These are phyloP conservation scores for Zygotorulaspora chibaensis DNA, from an alignment of 805 yeast species.

Conservation along the genomic window DNA sequence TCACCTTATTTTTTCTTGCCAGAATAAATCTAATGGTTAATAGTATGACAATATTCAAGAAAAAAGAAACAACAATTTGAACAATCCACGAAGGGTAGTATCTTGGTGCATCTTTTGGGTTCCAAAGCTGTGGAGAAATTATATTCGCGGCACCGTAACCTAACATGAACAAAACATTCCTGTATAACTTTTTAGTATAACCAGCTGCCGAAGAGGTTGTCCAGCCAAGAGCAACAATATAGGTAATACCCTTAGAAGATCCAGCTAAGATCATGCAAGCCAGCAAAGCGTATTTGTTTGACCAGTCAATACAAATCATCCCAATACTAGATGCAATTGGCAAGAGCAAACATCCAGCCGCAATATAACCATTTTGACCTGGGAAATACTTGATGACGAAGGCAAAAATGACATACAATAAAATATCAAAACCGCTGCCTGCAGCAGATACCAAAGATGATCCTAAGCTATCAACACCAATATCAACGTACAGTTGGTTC, in stretches of 20 bases:
- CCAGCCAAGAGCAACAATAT: conserved; percentile 38
- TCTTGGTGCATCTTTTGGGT: conserved; percentile 42
- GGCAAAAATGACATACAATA: conserved; percentile 39
- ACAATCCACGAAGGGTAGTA: conserved; percentile 48
- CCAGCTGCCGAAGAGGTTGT: conserved; percentile 39
- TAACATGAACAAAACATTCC: conserved; percentile 43
- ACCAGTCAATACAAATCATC: conserved; percentile 43
- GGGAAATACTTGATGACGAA: conserved; percentile 31
- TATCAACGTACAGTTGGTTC: conserved; percentile 42
- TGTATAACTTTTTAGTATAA: conserved; percentile 47
- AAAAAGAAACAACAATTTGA: conserved; percentile 48
- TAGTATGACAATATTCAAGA: conserved; percentile 42
- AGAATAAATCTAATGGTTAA: conserved; percentile 43
- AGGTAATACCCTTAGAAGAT: conserved; percentile 42
- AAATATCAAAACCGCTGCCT: conserved; percentile 44
- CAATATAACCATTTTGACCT: conserved; percentile 39
- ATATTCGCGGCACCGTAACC: conserved; percentile 47
- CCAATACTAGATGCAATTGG: conserved; percentile 44
- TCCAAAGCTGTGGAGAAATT: conserved; percentile 55
- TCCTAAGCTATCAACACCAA: conserved; percentile 41
- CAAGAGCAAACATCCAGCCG: conserved; percentile 39
- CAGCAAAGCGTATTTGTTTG: conserved; percentile 41
- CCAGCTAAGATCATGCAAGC: conserved; percentile 46
- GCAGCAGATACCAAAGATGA: conserved; percentile 53
- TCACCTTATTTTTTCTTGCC: conserved; percentile 40